A percentile compares a stretch with the other conserved stretches of the same genome.
Conservation (phyloP, 495 filamentous ascomycete genomes). For the Trypethelium eluteriae region DNA sequence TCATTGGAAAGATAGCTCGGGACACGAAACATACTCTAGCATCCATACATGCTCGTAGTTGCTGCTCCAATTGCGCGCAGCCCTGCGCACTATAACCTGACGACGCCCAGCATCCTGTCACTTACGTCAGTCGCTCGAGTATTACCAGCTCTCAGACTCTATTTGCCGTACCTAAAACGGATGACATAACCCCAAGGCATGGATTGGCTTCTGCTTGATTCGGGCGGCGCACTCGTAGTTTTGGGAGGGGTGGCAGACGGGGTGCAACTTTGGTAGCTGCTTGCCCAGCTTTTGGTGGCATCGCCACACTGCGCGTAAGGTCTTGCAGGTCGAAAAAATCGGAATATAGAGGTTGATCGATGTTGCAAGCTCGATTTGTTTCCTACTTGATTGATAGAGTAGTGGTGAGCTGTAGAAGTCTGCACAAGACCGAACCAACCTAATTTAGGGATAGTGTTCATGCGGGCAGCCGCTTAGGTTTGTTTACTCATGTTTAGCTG, state of each 20-base stretch:
- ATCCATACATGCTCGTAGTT: conserved; percentile 91
- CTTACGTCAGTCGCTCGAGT: not conserved
- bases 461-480: conserved; percentile 6
- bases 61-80: conserved; percentile 72
- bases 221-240: conserved; percentile 74
- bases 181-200: conserved; percentile 76
- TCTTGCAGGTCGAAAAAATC: not conserved
- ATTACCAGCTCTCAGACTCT: not conserved
- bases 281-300: conserved; percentile 43
- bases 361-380: no score
- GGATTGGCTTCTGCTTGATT: conserved; percentile 69
- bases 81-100: conserved; percentile 64
- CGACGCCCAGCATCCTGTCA: conserved; percentile 88
- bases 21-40: conserved; percentile 50
- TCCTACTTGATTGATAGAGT: no score
- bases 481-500: conserved; percentile 2
- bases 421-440: not conserved
- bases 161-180: conserved; percentile 72
- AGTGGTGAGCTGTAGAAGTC: not conserved
- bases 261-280: conserved; percentile 44
- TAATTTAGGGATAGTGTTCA: not conserved
- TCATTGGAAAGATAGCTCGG: not conserved
- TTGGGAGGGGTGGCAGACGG: conserved; percentile 77
- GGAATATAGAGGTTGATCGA: not conserved
- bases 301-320: conserved; percentile 21